Evolutionary conservation across 441 rosid genomes (phyloP).

Genomic region (Populus hybrid): DNA sequence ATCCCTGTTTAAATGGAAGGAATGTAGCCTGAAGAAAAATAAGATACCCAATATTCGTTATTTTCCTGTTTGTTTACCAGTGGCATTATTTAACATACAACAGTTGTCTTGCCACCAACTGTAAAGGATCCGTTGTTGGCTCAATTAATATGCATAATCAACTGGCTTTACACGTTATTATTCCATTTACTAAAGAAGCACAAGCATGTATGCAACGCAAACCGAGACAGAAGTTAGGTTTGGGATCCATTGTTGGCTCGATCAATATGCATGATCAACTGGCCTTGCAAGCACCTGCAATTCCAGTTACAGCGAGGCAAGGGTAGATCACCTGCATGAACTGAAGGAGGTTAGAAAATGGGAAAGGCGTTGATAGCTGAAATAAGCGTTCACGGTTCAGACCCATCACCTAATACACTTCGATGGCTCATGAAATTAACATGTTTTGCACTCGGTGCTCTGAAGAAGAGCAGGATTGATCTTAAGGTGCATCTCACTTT

Average conservation of each 20-base stretch:
- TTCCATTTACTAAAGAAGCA: neutral
- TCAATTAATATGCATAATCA: no score
- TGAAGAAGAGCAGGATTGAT: neutral
- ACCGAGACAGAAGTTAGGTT: neutral
- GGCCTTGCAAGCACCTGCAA: neutral
- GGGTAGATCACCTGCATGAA: constrained; percentile 18
- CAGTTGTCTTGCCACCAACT: neutral
- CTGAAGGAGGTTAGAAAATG: constrained; percentile 21
- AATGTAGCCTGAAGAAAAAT: neutral
- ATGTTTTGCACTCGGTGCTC: neutral
- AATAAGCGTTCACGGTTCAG: constrained; percentile 3
- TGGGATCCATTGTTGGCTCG: neutral
- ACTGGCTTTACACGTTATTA: neutral
- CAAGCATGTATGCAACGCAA: neutral
- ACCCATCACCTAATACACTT: constrained; percentile 5
- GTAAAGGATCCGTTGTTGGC: neutral
- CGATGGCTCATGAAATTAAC: neutral
- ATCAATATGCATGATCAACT: no score
- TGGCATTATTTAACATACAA: neutral
- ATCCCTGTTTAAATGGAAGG: neutral
- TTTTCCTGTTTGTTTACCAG: neutral
- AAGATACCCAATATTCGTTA: neutral
- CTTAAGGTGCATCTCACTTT: neutral
- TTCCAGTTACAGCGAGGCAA: neutral
- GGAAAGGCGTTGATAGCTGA: constrained; percentile 16